Base-by-base conservation (phyloP, 176 grass and related monocot species). In the Phoenix roebelenii region DNA sequence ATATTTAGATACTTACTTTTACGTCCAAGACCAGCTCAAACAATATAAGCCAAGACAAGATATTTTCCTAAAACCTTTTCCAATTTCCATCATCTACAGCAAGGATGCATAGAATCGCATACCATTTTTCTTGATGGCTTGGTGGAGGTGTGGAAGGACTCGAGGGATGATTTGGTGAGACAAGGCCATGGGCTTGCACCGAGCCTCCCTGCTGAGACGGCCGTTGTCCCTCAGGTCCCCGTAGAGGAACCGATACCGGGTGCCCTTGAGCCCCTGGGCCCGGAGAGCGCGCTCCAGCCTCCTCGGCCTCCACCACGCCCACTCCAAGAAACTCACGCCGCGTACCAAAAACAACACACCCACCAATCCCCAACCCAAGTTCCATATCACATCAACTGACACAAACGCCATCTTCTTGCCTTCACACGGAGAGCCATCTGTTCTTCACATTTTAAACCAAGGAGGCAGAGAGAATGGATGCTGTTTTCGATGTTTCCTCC, bases 261-360 rank as follows among this genome's bases (percentile, higher is more conserved):
- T 89, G 57, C 86, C 82, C n/a, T 23, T 17, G 3, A 89, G 69
- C 23, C 78, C 82, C 74, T 82, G 78, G 9, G 82, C 66, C 52
- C 86, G 69, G 22, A 89, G 86, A 23, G 23, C 52, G 18, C 51
- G 49, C 15, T 73, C 82, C 19, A 79, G 29, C 29, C 62, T 49
- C 68, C 71, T 59, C 2, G 78, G 86, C 5, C 26, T 26, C 67
- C 68, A 78, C 78, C 78, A 82, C 5, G 49, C 19, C 63, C 54
- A 67, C 22, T 75, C 65, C 1, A 90, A 30, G 16, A 52, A 23
- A 30, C 48, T 49, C 30, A 15, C 59, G 4, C 22, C 71, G 67
- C 59, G 79, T 23, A 30, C 62, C 49, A 48, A 67, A 1, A 54
- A 23, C 0, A 53, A 30, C 16, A 30, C 54, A 0, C 10, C 35